Conservation (phyloP, 2,329 filamentous ascomycete genomes). For the Colletotrichum paranaense region DNA sequence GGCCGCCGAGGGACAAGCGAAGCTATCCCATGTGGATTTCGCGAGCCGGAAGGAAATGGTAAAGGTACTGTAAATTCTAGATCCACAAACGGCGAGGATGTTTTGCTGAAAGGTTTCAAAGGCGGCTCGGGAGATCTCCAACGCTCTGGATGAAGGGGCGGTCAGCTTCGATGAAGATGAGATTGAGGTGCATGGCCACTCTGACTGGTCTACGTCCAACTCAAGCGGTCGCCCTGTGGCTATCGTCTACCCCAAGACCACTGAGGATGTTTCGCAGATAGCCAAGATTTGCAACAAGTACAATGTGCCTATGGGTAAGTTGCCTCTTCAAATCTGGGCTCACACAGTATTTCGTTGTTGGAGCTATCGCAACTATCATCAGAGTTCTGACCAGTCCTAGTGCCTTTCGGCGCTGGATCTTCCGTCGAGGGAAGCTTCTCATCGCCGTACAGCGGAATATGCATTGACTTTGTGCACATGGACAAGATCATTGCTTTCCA, state of each 20-base stretch:
- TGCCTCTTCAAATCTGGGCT: too few relatives aligned
- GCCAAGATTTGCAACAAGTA: slow-evolving; percentile 71
- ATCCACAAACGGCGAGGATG: background rate
- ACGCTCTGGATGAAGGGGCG: slow-evolving; percentile 64
- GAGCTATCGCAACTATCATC: background rate
- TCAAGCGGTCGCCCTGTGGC: slow-evolving; percentile 72
- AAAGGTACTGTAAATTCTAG: background rate
- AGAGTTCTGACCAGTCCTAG: background rate
- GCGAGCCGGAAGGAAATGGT: slow-evolving; percentile 12
- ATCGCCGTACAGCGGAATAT: slow-evolving; percentile 74
- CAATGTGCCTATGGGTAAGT: slow-evolving; percentile 70
- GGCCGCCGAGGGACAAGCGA: background rate
- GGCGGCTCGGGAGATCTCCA: slow-evolving; percentile 17
- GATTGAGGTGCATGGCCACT: slow-evolving; percentile 73
- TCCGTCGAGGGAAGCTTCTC: slow-evolving; percentile 79
- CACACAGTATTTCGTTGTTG: too few relatives aligned
- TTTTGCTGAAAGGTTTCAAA: background rate
- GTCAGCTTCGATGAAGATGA: slow-evolving; percentile 74
- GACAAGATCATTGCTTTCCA: slow-evolving; percentile 73
- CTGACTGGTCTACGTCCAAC: slow-evolving; percentile 78
- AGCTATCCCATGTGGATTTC: background rate
- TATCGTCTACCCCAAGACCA: slow-evolving; percentile 72
- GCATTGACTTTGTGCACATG: slow-evolving; percentile 77
- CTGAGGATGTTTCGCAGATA: slow-evolving; percentile 72
- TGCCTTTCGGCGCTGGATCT: slow-evolving; percentile 79